phyloP scores from a whole-genome alignment of 768 basidiomycete species.

The Clavaria fumosa region DNA sequence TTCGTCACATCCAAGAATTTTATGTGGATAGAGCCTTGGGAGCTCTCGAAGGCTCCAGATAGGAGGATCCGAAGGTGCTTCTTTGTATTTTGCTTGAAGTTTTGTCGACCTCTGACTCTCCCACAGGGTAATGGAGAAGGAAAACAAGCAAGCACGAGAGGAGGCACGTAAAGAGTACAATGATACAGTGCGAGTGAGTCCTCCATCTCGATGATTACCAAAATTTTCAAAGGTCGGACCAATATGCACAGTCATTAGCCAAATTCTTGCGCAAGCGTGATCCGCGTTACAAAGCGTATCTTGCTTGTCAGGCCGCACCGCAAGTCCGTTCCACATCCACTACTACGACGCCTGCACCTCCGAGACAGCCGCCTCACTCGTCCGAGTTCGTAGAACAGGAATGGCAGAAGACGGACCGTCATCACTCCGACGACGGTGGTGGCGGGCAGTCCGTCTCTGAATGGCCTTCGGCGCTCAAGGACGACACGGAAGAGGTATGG shows the following conservation, averaged over 20 bases:
- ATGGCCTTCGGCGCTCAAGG: slow-evolving; percentile 59
- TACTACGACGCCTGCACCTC: slow-evolving; percentile 16
- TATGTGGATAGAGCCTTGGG: slow-evolving; percentile 76
- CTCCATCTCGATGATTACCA: too few relatives aligned
- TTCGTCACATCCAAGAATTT: slow-evolving; percentile 85
- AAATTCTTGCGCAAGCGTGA: slow-evolving; percentile 77
- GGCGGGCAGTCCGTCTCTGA: slow-evolving; percentile 38
- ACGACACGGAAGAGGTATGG: slow-evolving; percentile 67
- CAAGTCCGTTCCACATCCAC: slow-evolving; percentile 18
- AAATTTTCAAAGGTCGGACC: too few relatives aligned
- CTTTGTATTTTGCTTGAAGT: background rate
- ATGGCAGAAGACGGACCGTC: slow-evolving; percentile 60
- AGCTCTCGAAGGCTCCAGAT: slow-evolving; percentile 73
- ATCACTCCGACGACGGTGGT: too few relatives aligned
- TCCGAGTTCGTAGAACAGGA: slow-evolving; percentile 65
- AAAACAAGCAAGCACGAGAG: slow-evolving; percentile 86
- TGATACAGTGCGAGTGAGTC: slow-evolving; percentile 67
- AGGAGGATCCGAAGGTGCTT: slow-evolving; percentile 61
- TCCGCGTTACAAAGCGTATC: slow-evolving; percentile 64
- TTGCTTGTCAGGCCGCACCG: slow-evolving; percentile 30
- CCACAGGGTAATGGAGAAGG: slow-evolving; percentile 78
- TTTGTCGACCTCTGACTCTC: slow-evolving; percentile 1
- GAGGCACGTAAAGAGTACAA: slow-evolving; percentile 85
- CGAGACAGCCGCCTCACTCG: slow-evolving; percentile 16
- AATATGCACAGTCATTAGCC: slow-evolving; percentile 40